A percentile compares a stretch with the other conserved stretches of the same genome.
Conservation (phyloP, 805 yeast genomes). For the Komagataella kurtzmanii region DNA sequence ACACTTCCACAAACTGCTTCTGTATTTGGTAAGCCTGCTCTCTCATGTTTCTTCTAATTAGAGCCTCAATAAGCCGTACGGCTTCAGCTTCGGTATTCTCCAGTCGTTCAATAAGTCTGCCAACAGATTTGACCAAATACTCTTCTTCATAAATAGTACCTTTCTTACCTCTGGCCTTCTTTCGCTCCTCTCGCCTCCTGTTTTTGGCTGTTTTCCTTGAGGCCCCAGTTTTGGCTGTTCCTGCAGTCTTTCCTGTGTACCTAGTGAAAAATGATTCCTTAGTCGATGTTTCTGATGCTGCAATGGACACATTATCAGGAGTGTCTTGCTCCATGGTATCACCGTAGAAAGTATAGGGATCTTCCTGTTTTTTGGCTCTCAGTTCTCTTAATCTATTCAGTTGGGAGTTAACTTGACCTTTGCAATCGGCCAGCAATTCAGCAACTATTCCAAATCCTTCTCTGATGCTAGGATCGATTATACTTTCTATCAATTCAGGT, state of each 20-base stretch:
- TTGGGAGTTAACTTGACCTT: constrained; percentile 74
- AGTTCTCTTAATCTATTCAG: constrained; percentile 72
- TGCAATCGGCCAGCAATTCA: constrained; percentile 89
- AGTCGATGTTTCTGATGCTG: constrained; percentile 88
- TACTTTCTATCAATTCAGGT: constrained; percentile 33
- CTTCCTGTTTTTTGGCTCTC: constrained; percentile 68
- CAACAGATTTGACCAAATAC: constrained; percentile 76
- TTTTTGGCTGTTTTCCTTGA: constrained; percentile 87
- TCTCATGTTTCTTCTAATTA: constrained; percentile 56
- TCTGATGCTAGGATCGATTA: constrained; percentile 62
- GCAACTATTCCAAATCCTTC: constrained; percentile 85
- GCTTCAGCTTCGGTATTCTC: constrained; percentile 68
- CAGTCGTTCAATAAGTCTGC: constrained; percentile 76
- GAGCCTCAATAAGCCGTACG: constrained; percentile 53
- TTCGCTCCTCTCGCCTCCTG: constrained; percentile 88
- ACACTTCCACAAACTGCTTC: constrained; percentile 44
- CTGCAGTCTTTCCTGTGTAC: constrained; percentile 91
- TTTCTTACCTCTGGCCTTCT: constrained; percentile 92
- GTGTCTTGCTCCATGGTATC: constrained; percentile 48
- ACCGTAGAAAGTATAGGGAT: constrained; percentile 81
- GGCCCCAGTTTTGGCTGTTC: constrained; percentile 95
- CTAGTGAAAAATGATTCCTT: constrained; percentile 89
- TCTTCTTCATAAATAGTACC: constrained; percentile 97
- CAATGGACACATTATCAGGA: constrained; percentile 89
- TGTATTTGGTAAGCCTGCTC: constrained; percentile 80